Evolutionary conservation across 805 yeast genomes (phyloP), one percentile per base, ranked within the genome.

Genomic region (Yamadazyma ubonensis): DNA sequence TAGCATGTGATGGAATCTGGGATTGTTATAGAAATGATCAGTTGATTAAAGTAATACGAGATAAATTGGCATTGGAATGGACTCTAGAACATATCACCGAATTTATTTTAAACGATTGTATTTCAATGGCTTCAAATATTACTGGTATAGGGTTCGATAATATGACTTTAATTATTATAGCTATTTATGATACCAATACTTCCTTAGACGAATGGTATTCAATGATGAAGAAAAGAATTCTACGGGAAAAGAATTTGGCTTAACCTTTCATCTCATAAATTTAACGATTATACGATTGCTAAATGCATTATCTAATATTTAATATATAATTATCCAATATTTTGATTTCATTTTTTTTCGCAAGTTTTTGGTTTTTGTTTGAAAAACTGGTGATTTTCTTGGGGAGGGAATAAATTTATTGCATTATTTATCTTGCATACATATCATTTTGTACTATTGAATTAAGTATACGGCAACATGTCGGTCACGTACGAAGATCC

Each of bases 101-200:
- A 37, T 70, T 72, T 40, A 58, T 84, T 2, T 59, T 85, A 39
- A 86, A 83, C 48, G 79, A 77, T 45, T 80, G 88, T 41, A 72
- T 85, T 37, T 71, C 78, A 5, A 77, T 79, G 75, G 90, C 91
- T 1, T 77, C 82, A 48, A 79, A 83, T 25, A 70, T 75, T 21
- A 85, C 91, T 0, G 93, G 93, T 2, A 76, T 83, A 18, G 95
- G 95, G 1, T 84, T 82, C 51, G 95, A 85, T 57, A 85, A 85
- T 53, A 85, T 85, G 91, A 83, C 90, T 0, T 65, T 83, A 14
- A 71, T 82, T n/a, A 74, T 85, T 5, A 71, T 84, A 6, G 84
- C 84, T 1, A 54, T 82, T 26, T 86, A 83, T 52, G 67, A 69
- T 23, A 41, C 44, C 15, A 55, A 55, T 4, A 60, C 54, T 3